These are phyloP conservation scores for Dioszegia aurantiaca DNA, from an alignment of 768 basidiomycete genomes.

Conservation along the genomic window DNA sequence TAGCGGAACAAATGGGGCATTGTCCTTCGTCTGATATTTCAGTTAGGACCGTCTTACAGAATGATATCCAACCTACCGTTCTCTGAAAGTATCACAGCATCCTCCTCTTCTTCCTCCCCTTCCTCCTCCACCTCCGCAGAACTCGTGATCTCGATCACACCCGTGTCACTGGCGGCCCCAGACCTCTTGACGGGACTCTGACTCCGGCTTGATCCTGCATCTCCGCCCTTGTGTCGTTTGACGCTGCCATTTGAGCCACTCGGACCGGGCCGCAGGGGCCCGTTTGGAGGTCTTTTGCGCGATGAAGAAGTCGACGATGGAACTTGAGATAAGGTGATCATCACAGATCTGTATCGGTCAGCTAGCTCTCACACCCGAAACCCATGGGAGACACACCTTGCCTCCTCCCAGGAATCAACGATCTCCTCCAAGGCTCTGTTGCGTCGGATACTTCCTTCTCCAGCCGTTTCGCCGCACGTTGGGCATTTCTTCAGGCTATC, in stretches of 20 bases:
- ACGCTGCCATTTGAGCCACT: slow-evolving; percentile 9
- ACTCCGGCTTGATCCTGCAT: slow-evolving; percentile 14
- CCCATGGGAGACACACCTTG: slow-evolving; percentile 57
- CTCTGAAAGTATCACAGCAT: slow-evolving; percentile 24
- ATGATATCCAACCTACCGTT: slow-evolving; percentile 25
- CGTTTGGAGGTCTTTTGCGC: neutral
- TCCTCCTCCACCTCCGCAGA: slow-evolving; percentile 20
- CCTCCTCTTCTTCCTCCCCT: slow-evolving; percentile 1
- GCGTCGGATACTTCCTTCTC: slow-evolving; percentile 65
- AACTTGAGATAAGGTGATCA: slow-evolving; percentile 15
- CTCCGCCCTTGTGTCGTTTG: slow-evolving; percentile 14
- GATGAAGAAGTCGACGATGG: slow-evolving; percentile 1
- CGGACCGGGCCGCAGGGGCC: neutral
- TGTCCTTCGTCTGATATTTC: slow-evolving; percentile 47
- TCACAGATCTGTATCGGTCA: slow-evolving; percentile 15
- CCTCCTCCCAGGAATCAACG: slow-evolving; percentile 67
- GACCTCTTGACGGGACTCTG: slow-evolving; percentile 8
- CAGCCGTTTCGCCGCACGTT: slow-evolving; percentile 61
- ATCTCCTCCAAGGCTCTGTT: slow-evolving; percentile 70
- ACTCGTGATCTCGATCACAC: slow-evolving; percentile 7
- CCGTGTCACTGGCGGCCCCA: slow-evolving; percentile 1
- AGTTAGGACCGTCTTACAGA: neutral
- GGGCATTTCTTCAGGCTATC: slow-evolving; percentile 68
- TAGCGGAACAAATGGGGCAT: slow-evolving; percentile 65
- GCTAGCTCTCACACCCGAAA: neutral